Evolutionary conservation across 305 asterid genomes (phyloP), one percentile per base, ranked within the genome.

Genomic region (Rubia balearica): DNA sequence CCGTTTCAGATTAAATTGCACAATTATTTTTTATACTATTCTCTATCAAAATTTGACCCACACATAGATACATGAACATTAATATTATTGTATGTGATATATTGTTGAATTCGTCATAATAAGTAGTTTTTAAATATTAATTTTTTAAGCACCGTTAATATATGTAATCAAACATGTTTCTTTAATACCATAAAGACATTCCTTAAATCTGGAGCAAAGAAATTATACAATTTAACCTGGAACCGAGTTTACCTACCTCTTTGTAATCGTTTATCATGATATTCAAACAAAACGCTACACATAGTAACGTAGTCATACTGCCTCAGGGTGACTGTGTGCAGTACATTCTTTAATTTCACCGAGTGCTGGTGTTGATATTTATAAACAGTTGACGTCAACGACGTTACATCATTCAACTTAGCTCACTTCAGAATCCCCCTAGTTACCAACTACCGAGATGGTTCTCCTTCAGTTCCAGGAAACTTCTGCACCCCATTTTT

Each of bases 381-480:
- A 41, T 19, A 8, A 38, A 19, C 56, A 30, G 79, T 75, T 76
- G 87, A 82, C 86, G 85, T 85, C 81, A 70, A 85, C 73, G 84
- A 75, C 83, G 68, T 78, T 83, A 71, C 88, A 79, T 82, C 83
- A 83, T 61, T 12, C 4, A 7, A 27, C 65, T 38, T 70, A 42
- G 42, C 17, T 74, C 81, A 73, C 22, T 45, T 49, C 41, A 56
- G 33, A 63, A 1, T 1, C 21, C 22, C 36, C 49, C 40, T 13
- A 48, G 38, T 33, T 33, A 48, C 19, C 55, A 17, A 48, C n/a
- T 78, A 36, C 88, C 82, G 1, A n/a, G 85, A 63, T 74, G 46
- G 66, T 88, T 88, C 95, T 60, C 74, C 67, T 76, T 19, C 67
- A 8, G 24, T 84, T 84, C 95, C 85, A 70, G 68, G 95, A 88